phyloP scores from a whole-genome alignment of 2,329 filamentous ascomycete genomes.

The Cercospora sp. region DNA sequence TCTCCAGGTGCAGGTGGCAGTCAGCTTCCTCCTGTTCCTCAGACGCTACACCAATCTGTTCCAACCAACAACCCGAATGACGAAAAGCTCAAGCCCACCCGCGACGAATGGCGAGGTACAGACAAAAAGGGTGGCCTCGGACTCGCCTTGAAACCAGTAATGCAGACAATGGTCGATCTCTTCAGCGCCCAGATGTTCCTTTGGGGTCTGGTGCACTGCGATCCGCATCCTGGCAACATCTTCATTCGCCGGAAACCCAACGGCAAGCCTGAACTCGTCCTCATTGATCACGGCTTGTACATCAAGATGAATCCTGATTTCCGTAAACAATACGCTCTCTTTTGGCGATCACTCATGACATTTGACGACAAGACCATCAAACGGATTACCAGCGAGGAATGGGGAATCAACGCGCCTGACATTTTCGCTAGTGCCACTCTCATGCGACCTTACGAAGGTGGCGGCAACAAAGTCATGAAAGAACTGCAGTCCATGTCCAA shows the following conservation, averaged over 20 bases:
- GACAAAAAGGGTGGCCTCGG: constrained; percentile 78
- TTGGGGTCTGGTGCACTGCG: constrained; percentile 93
- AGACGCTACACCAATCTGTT: constrained; percentile 28
- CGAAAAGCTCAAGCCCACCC: constrained; percentile 73
- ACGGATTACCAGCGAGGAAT: constrained; percentile 68
- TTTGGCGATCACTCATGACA: constrained; percentile 93
- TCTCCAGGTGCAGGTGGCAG: constrained; percentile 74
- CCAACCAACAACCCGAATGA: constrained; percentile 53
- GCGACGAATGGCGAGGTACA: constrained; percentile 73
- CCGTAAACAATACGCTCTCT: constrained; percentile 78
- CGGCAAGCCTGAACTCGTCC: constrained; percentile 83
- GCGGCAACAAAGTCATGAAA: constrained; percentile 66
- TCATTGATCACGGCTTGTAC: constrained; percentile 97
- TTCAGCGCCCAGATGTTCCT: constrained; percentile 99
- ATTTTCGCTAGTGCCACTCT: constrained; percentile 89
- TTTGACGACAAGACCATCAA: constrained; percentile 83
- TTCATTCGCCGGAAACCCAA: constrained; percentile 83
- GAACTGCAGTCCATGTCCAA: constrained; percentile 52
- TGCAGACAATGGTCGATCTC: constrained; percentile 94
- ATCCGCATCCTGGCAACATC: constrained; percentile 96
- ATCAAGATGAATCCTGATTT: constrained; percentile 84
- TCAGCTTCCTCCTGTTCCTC: constrained; percentile 55
- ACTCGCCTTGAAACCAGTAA: constrained; percentile 78
- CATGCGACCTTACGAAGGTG: constrained; percentile 86
- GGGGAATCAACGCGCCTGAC: constrained; percentile 87